Conservation (phyloP, 495 filamentous ascomycete species). For the Echria macrotheca region DNA sequence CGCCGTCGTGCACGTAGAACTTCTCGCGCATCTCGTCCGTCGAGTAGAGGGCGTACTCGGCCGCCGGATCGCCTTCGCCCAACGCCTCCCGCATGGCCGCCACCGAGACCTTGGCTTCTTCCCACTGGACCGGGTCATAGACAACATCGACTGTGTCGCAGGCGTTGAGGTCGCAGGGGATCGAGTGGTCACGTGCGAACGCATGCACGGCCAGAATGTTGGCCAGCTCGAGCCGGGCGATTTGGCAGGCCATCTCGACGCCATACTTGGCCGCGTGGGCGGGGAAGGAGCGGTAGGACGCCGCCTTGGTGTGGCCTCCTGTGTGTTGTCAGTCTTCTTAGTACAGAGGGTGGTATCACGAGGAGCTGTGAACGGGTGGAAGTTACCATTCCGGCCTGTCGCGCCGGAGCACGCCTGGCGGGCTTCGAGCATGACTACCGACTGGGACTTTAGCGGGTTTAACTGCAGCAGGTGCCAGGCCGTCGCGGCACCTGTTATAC, state of each 20-base stretch:
- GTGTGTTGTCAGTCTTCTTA: neutral
- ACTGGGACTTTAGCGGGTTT: neutral
- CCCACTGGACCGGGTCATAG: constrained; percentile 47
- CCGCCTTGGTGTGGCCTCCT: constrained; percentile 62
- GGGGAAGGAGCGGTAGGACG: constrained; percentile 52
- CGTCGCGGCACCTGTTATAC: constrained; percentile 60
- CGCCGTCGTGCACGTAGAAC: constrained; percentile 37
- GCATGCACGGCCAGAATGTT: constrained; percentile 52
- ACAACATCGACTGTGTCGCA: constrained; percentile 56
- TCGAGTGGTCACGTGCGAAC: constrained; percentile 45
- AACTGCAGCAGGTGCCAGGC: constrained; percentile 51
- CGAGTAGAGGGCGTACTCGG: constrained; percentile 40
- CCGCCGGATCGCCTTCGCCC: constrained; percentile 34
- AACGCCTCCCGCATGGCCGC: constrained; percentile 42
- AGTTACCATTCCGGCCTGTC: constrained; percentile 53
- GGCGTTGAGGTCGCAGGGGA: constrained; percentile 45
- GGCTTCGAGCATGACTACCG: constrained; percentile 56
- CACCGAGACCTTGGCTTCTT: constrained; percentile 35
- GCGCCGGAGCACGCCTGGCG: constrained; percentile 52
- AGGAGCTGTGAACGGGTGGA: neutral
- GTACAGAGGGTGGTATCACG: neutral
- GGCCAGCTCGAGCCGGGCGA: constrained; percentile 51
- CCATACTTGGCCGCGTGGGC: constrained; percentile 36
- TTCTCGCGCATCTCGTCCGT: constrained; percentile 40
- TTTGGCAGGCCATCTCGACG: constrained; percentile 42